Conservation (phyloP, 1,139 yeast genomes). For the Saccharomyces hybrid region DNA sequence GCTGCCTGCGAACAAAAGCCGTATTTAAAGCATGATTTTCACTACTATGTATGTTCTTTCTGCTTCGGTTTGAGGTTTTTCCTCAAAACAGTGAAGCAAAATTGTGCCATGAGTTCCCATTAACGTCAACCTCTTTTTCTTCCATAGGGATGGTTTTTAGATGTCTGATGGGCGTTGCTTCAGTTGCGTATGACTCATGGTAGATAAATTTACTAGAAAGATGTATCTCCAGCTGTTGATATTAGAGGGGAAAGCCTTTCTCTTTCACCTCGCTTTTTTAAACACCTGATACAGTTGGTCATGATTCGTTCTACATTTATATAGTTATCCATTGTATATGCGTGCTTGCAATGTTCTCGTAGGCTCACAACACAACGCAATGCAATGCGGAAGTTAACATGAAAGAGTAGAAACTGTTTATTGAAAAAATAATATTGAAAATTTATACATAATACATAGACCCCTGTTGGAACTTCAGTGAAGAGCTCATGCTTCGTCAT, state of each 20-base stretch:
- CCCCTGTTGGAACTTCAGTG: not conserved
- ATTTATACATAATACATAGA: not conserved
- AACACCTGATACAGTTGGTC: constrained; percentile 33
- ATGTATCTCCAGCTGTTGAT: constrained; percentile 35
- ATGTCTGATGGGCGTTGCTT: constrained; percentile 16
- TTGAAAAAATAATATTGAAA: not conserved
- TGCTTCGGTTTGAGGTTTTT: not conserved
- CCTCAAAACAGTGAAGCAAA: not conserved
- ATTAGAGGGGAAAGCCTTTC: constrained; percentile 25
- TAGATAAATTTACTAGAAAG: constrained; percentile 31
- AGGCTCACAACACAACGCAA: not conserved
- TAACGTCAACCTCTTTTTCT: constrained; percentile 20
- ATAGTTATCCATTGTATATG: not conserved
- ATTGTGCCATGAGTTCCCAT: constrained; percentile 17
- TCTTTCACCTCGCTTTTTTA: constrained; percentile 18
- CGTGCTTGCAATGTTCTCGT: not conserved
- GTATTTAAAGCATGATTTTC: not conserved
- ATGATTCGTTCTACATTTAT: constrained; percentile 29
- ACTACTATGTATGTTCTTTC: too few relatives aligned
- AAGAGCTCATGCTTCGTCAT: constrained; percentile 9
- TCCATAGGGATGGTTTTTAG: constrained; percentile 12
- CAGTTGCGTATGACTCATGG: constrained; percentile 20
- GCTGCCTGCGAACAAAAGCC: not conserved
- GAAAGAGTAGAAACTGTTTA: not conserved
- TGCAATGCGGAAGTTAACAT: not conserved